These are phyloP conservation scores for Amylostereum chailletii DNA, from an alignment of 1,284 basidiomycete species.

Conservation along the genomic window DNA sequence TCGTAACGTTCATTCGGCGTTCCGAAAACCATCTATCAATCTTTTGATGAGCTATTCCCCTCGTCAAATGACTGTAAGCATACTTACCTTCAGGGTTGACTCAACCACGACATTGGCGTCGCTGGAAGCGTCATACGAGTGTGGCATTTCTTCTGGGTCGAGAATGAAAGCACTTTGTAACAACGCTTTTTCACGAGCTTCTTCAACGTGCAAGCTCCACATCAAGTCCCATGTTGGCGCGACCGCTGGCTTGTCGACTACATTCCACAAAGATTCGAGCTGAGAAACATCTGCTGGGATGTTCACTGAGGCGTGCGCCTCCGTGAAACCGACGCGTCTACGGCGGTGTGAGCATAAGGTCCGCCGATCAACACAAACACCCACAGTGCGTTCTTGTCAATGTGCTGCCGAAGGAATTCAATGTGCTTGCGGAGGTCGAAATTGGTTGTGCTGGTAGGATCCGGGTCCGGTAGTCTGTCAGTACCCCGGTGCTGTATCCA, in stretches of 20 bases:
- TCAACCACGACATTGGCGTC: slow-evolving; percentile 50
- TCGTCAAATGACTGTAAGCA: neutral
- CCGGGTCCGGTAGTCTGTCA: slow-evolving; percentile 59
- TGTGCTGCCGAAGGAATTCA: slow-evolving; percentile 67
- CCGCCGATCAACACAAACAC: slow-evolving; percentile 22
- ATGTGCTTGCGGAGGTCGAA: slow-evolving; percentile 75
- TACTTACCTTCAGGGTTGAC: slow-evolving; percentile 57
- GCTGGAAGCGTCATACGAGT: slow-evolving; percentile 18
- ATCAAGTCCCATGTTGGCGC: slow-evolving; percentile 61
- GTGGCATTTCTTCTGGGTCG: slow-evolving; percentile 31
- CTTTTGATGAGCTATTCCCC: slow-evolving; percentile 1
- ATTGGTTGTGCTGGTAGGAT: slow-evolving; percentile 57
- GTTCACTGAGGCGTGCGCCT: slow-evolving; percentile 27
- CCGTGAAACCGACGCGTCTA: slow-evolving; percentile 51
- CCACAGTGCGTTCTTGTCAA: slow-evolving; percentile 82
- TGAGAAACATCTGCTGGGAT: slow-evolving; percentile 41
- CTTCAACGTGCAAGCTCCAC: slow-evolving; percentile 63
- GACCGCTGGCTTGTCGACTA: slow-evolving; percentile 34
- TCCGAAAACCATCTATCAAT: slow-evolving; percentile 65
- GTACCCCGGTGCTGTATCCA: slow-evolving; percentile 69
- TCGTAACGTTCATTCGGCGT: slow-evolving; percentile 63
- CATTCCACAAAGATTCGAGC: slow-evolving; percentile 37
- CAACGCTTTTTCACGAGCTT: slow-evolving; percentile 65
- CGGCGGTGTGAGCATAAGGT: slow-evolving; percentile 9
- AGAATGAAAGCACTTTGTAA: slow-evolving; percentile 48